Evolutionary conservation across 2,329 filamentous ascomycete species (phyloP), one percentile per base, ranked within the genome.

Genomic region (Fusarium sp.): DNA sequence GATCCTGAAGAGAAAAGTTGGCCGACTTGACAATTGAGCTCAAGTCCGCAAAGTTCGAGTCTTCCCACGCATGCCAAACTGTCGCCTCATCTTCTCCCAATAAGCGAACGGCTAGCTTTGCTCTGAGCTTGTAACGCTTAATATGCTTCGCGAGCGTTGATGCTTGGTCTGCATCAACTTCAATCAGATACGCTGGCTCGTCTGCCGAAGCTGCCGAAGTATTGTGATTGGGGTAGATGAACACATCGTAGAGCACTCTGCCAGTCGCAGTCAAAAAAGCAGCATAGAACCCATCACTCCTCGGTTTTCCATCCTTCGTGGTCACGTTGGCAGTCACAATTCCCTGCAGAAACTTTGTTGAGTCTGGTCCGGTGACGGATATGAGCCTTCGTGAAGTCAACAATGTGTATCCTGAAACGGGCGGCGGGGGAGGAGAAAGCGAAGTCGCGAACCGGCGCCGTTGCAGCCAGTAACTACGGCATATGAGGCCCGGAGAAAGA

Each of bases 231-330:
- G 91, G 92, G 84, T 97, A 98, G 52, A 99, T 86, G 81, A 98
- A 97, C 57, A 94, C 92, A 83, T 99, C 96, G 83, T 95, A 89
- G 46, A 98, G 84, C 14, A 99, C 88, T 63, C 95, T 89, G 45
- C 96, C 96, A 67, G 90, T 89, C 12, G 95, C 94, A 74, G 93
- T 97, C 45, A 99, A 86, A 77, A 99, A 97, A 1, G 91, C 94
- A 11, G 92, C 87, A 82, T 97, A 98, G 80, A 92, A 91, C 7
- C 90, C 91, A 1, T 84, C 82, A 7, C 74, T 77, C 29, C 81
- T 81, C 4, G 82, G 76, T 39, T 77, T 68, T 68, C 81, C 78
- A 65, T 83, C 71, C 31, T 70, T 78, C 12, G 83, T 77, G 1
- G 87, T 82, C 13, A 83, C 73, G 46, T 78, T 82, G 70, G 92